Evolutionary conservation across 2,329 filamentous ascomycete genomes (phyloP), one percentile per base, ranked within the genome.

Genomic region (Trichoderma atrobrunneum): DNA sequence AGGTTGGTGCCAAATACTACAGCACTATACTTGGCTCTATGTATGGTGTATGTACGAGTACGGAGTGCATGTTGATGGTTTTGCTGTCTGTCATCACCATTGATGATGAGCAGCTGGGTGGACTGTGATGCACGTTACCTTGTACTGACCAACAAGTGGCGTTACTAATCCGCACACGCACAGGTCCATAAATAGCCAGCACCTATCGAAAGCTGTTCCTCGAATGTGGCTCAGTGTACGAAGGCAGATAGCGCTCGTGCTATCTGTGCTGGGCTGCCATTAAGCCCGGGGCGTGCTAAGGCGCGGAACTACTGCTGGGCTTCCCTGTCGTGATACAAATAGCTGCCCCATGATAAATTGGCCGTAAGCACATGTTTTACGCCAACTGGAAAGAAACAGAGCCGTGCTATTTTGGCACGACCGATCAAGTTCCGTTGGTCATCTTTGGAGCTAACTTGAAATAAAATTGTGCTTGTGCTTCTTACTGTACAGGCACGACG

Each of bases 171-270:
- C 6, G 3, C 24, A 28, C 56, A 18, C 30, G 56, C 54, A 30
- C 54, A 18, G 56, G 28, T 32, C 66, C 66, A 70, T 54, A 62
- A 70, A 70, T 70, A 70, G 64, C 36, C 64, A 39, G 36, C 57
- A 30, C 56, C 66, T 62, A 62, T 62, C n/a, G 59, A 51, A 30
- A 51, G n/a, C 51, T 12, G 28, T 28, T 34, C 64, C 48, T 21
- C n/a, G 7, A 21, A 32, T 28, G 48, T 34, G 43, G 39, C 28
- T 39, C 30, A 32, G n/a, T 59, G 26, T 43, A 43, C 8, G 16
- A 16, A 21, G 21, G 3, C 18, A 24, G 36, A n/a, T 57, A 28
- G 48, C n/a, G 64, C 24, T 56, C 14, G 32, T 63, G 16, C 62
- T 64, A 65, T 65, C 62, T 54, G 24, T 36, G 34, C 34, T 36